Evolutionary conservation across 768 basidiomycete genomes (phyloP).

Genomic region (Hericium coralloides): DNA sequence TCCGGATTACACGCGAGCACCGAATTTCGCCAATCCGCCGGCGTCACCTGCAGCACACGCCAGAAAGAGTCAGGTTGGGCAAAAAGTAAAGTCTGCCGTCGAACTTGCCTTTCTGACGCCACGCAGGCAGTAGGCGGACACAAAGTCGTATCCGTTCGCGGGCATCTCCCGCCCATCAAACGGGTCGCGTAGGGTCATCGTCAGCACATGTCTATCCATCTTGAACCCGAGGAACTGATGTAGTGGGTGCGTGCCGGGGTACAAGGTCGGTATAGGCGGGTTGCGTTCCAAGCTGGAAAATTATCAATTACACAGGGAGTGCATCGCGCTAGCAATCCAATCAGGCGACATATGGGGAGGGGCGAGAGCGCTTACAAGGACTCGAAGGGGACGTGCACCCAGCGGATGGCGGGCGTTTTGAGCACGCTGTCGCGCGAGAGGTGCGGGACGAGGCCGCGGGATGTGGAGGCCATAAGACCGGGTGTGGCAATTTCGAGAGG

Average conservation of each 20-base stretch:
- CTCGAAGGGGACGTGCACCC: conserved; percentile 71
- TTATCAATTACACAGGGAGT: neutral
- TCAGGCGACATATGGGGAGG: conserved; percentile 4
- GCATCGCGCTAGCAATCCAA: neutral
- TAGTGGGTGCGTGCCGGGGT: conserved; percentile 42
- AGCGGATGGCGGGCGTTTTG: conserved; percentile 40
- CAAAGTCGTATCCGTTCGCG: conserved; percentile 50
- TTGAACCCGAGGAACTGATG: conserved; percentile 58
- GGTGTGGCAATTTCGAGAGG: conserved; percentile 47
- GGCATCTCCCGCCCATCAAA: conserved; percentile 60
- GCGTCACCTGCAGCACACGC: conserved; percentile 35
- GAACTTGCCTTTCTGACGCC: conserved; percentile 63
- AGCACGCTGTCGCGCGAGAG: conserved; percentile 54
- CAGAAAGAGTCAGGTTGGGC: neutral
- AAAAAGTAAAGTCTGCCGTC: conserved; percentile 1
- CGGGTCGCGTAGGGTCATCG: conserved; percentile 59
- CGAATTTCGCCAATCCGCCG: conserved; percentile 47
- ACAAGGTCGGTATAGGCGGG: conserved; percentile 60
- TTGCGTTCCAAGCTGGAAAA: conserved; percentile 48
- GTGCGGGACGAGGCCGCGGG: conserved; percentile 69
- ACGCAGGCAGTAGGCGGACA: conserved; percentile 50
- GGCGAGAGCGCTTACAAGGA: conserved; percentile 50
- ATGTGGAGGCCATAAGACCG: conserved; percentile 49
- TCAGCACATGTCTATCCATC: conserved; percentile 38
- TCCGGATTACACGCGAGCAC: conserved; percentile 52